phyloP scores from a whole-genome alignment of 169 alveolate genomes.

The Miamiensis avidus region DNA sequence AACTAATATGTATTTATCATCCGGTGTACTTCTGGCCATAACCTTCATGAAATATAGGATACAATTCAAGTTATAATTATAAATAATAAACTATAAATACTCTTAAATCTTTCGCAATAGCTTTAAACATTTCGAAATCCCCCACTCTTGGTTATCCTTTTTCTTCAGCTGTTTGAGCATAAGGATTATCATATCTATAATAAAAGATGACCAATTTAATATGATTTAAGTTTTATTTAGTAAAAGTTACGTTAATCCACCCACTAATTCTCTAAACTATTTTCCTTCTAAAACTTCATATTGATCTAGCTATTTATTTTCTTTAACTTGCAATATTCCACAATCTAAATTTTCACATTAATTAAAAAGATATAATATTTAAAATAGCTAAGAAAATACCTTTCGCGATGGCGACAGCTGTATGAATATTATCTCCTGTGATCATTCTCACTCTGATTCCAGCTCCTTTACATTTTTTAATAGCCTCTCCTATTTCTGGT shows the following conservation, averaged over 20 bases:
- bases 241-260: conserved; percentile 22
- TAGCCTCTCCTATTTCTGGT: conserved; percentile 97
- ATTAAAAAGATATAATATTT: too few species aligned
- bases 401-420: conserved; percentile 96
- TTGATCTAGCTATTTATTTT: neutral
- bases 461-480: conserved; percentile 93
- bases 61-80: conserved; percentile 46
- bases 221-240: too few species aligned
- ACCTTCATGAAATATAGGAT: conserved; percentile 67
- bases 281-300: conserved; percentile 57
- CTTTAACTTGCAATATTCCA: neutral
- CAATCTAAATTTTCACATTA: too few species aligned
- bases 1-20: conserved; percentile 80
- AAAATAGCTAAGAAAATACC: too few species aligned
- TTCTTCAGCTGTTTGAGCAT: conserved; percentile 12
- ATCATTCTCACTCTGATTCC: conserved; percentile 99
- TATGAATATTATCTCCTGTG: conserved; percentile 97
- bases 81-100: conserved; percentile 6
- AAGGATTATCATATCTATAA: conserved; percentile 19
- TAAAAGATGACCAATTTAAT: too few species aligned
- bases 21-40: conserved; percentile 87
- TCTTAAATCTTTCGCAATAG: conserved; percentile 42
- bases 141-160: conserved; percentile 44
- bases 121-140: conserved; percentile 52
- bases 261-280: conserved; percentile 60